Percentiles rank a stretch among this genome's conserved stretches.
phyloP scores from a whole-genome alignment of 345 rosid species.

The Eucalyptus pauciflora region DNA sequence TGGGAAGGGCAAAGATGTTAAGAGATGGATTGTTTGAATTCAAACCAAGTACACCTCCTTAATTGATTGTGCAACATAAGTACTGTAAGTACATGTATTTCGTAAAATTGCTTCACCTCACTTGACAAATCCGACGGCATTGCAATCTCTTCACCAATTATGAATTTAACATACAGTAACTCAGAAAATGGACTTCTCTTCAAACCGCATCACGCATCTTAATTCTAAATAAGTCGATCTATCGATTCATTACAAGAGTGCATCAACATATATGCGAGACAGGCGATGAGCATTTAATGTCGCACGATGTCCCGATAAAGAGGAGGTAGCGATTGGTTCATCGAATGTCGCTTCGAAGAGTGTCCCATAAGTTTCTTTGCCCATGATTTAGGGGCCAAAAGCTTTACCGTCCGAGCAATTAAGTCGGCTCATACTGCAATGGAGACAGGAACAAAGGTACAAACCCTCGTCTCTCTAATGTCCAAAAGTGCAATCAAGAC shows the following conservation, averaged over 20 bases:
- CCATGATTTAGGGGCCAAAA: neutral
- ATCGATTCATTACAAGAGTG: neutral
- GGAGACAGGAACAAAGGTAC: neutral
- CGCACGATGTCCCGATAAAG: neutral
- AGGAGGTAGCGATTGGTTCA: neutral
- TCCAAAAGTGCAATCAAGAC: neutral
- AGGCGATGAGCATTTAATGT: neutral
- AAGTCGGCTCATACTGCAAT: neutral
- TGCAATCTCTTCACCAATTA: neutral
- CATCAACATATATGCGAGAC: neutral
- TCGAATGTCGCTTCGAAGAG: neutral
- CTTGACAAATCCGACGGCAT: neutral
- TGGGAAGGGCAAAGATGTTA: neutral
- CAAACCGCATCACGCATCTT: neutral
- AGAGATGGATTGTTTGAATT: neutral
- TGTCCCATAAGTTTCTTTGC: neutral
- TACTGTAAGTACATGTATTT: neutral
- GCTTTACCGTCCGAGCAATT: neutral
- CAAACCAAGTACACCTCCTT: neutral
- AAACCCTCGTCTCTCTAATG: neutral
- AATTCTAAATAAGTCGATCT: neutral
- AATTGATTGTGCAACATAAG: neutral
- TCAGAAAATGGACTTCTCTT: neutral
- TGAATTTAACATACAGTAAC: neutral
- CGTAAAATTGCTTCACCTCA: too few species aligned